Evolutionary conservation across 768 basidiomycete genomes (phyloP), one percentile per base, ranked within the genome.

Genomic region (Leccinum longicurvipes): DNA sequence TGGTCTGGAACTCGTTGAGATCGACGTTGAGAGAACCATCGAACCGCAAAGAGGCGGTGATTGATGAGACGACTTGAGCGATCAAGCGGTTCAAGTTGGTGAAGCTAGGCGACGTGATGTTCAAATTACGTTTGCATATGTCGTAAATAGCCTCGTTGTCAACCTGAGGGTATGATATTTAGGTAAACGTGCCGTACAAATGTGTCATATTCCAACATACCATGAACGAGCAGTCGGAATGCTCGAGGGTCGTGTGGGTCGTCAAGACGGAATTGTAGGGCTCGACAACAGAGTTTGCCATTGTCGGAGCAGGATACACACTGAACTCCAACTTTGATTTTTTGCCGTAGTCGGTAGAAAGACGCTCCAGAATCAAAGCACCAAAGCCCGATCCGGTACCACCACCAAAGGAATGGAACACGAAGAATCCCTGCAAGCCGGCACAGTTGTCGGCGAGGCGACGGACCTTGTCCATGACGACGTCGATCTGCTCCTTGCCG

Each of bases 201-300:
- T 23, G 47, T 52, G 55, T 58, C 59, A 53, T 23, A 49, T 11
- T 50, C 55, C 53, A 47, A 53, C 77, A 31, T 59, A 85, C 96
- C 96, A 98, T 97, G 83, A 98, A 98, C 25, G 96, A 98, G 76
- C 96, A 98, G 75, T 98, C 96, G 17, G 94, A 96, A 76, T 98
- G 94, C 76, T 98, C 96, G 46, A 98, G 87, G 27, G 96, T 98
- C 53, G 95, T 97, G 79, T 98, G 96, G 36, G 96, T 98, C 46
- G 96, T 98, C 67, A 98, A 77, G 49, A 96, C 91, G 10, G 89
- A 87, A 82, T 98, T 98, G 81, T 98, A 98, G 1, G 96, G 96
- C 77, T 98, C 96, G 27, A 98, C 96, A 51, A 98, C 91, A 11
- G 95, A 96, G 76, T 86, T 94, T 28, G 92, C 88, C 72, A 95